Evolutionary conservation across 768 basidiomycete species (phyloP).

Genomic region (Mycena galopus): DNA sequence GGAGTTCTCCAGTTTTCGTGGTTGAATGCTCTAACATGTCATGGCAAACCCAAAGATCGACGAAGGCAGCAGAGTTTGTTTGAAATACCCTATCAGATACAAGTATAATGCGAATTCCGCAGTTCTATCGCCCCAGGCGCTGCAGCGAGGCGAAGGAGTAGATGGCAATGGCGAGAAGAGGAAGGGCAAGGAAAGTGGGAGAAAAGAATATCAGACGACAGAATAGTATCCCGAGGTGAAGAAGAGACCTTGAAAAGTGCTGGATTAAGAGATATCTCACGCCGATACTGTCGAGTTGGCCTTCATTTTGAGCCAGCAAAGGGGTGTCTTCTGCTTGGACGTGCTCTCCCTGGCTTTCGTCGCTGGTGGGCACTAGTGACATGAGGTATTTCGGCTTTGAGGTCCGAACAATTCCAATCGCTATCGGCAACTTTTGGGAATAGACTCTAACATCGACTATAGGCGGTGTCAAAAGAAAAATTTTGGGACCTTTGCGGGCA

Average conservation of each 20-base stretch:
- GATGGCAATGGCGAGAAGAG: neutral
- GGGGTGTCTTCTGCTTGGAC: conserved; percentile 19
- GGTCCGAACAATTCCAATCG: too few relatives aligned
- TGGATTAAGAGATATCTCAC: conserved; percentile 27
- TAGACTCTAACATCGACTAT: too few relatives aligned
- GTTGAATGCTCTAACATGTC: conserved; percentile 40
- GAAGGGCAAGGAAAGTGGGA: neutral
- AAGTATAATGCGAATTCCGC: conserved; percentile 59
- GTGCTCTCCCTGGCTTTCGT: neutral
- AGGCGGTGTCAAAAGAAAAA: too few relatives aligned
- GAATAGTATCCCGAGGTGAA: too few relatives aligned
- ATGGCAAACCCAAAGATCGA: conserved; percentile 62
- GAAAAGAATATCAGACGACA: neutral
- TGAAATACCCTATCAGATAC: conserved; percentile 57
- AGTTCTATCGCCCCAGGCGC: conserved; percentile 49
- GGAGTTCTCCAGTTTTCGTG: neutral
- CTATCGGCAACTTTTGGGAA: too few relatives aligned
- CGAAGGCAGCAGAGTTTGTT: conserved; percentile 58
- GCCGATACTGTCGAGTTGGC: conserved; percentile 12
- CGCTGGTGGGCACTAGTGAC: too few relatives aligned
- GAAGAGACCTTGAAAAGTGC: conserved; percentile 27
- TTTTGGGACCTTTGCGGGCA: too few relatives aligned
- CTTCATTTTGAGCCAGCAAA: conserved; percentile 12
- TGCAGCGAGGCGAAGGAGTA: neutral
- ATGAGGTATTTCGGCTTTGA: too few relatives aligned